A percentile compares a stretch with the other conserved stretches of the same genome.
These are phyloP conservation scores for Lodderomyces beijingensis DNA, from an alignment of 1,139 yeast genomes.

Conservation along the genomic window DNA sequence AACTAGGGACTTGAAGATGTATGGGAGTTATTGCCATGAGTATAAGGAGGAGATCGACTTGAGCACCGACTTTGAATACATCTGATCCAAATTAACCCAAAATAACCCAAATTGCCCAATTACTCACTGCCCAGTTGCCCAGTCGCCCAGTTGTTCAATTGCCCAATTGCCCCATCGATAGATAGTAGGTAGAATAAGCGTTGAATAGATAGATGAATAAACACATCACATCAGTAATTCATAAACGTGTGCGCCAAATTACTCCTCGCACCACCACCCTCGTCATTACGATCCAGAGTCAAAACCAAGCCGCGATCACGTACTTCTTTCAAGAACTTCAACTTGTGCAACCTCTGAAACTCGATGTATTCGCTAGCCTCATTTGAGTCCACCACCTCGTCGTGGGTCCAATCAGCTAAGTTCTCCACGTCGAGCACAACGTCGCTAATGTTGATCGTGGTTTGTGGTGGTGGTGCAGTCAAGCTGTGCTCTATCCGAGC, in stretches of 20 bases:
- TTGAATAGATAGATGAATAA: too few relatives aligned
- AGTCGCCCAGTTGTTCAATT: too few relatives aligned
- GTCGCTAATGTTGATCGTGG: conserved; percentile 2
- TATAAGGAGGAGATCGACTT: conserved; percentile 6
- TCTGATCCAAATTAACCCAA: too few relatives aligned
- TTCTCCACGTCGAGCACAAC: conserved; percentile 3
- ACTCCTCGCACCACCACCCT: conserved; percentile 4
- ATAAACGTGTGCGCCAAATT: conserved; percentile 2
- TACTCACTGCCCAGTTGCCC: too few relatives aligned
- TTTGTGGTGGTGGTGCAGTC: neutral
- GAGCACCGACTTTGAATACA: conserved; percentile 10
- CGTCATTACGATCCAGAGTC: neutral
- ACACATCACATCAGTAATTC: conserved; percentile 6
- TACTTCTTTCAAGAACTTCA: conserved; percentile 7
- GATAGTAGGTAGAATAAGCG: too few relatives aligned
- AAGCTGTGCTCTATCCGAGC: too few relatives aligned
- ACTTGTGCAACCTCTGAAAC: conserved; percentile 5
- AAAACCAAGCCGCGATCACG: conserved; percentile 6
- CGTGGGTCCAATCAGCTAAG: neutral
- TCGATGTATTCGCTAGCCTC: conserved; percentile 4
- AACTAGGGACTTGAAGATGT: conserved; percentile 16
- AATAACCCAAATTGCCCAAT: too few relatives aligned
- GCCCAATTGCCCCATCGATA: too few relatives aligned
- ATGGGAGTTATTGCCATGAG: conserved; percentile 4
- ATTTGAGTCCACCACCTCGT: neutral